Percentiles rank a stretch among this genome's conserved stretches.
phyloP scores from a whole-genome alignment of 2,329 filamentous ascomycete genomes.

The Venturia effusa region DNA sequence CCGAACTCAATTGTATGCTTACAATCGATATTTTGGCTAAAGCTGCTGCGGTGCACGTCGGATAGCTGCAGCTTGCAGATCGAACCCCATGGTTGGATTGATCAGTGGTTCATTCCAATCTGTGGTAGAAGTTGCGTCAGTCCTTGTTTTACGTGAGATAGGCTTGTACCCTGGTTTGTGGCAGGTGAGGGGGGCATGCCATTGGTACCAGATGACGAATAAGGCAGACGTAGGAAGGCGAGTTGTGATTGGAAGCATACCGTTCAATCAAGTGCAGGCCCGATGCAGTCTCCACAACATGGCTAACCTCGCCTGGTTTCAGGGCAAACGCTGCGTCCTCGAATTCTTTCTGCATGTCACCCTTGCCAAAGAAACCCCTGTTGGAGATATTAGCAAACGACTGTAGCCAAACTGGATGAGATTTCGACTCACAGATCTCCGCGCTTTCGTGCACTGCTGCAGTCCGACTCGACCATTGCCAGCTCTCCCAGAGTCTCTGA shows the following conservation, averaged over 20 bases:
- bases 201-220: neutral
- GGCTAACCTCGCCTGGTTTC: slow-evolving; percentile 75
- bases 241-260: slow-evolving; percentile 37
- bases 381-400: slow-evolving; percentile 9
- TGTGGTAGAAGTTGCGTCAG: neutral
- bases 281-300: slow-evolving; percentile 81
- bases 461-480: slow-evolving; percentile 83
- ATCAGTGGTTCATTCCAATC: neutral
- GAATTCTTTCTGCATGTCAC: slow-evolving; percentile 98
- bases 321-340: slow-evolving; percentile 92
- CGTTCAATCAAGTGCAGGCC: slow-evolving; percentile 93
- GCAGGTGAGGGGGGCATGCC: neutral
- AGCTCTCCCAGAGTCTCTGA: slow-evolving; percentile 65
- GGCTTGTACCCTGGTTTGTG: neutral
- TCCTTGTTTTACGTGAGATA: neutral
- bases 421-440: slow-evolving; percentile 61
- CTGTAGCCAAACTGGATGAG: neutral
- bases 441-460: slow-evolving; percentile 85
- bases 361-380: slow-evolving; percentile 74
- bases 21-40: neutral
- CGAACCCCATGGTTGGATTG: neutral
- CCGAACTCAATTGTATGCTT: neutral
- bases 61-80: neutral
- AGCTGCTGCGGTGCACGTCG: neutral
- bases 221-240: neutral